Evolutionary conservation across 345 rosid species (phyloP).

Genomic region (Euphorbia tirucalli): DNA sequence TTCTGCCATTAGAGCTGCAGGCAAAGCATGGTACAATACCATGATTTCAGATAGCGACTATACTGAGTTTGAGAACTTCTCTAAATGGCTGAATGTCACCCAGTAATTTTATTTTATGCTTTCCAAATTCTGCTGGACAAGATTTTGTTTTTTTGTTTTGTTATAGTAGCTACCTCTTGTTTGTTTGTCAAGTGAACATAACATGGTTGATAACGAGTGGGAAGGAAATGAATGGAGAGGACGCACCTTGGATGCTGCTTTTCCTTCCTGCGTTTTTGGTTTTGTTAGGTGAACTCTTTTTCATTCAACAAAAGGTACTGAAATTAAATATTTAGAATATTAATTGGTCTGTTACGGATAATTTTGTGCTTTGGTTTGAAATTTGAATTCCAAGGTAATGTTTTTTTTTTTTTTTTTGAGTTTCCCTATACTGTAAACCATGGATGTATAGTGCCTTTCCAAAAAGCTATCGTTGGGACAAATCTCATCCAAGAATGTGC

Average conservation of each 20-base stretch:
- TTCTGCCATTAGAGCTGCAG: constrained; percentile 63
- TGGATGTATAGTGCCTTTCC: too few relatives aligned
- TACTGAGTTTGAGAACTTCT: constrained; percentile 79
- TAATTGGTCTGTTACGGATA: not conserved
- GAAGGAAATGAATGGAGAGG: not conserved
- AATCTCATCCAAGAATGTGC: too few relatives aligned
- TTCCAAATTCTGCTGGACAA: not conserved
- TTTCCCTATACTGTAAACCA: too few relatives aligned
- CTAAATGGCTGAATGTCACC: constrained; percentile 78
- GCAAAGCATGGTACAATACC: constrained; percentile 89
- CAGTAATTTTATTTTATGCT: constrained; percentile 39
- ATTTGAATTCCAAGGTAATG: too few relatives aligned
- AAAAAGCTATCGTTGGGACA: too few relatives aligned
- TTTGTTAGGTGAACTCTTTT: not conserved
- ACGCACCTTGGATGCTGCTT: too few relatives aligned
- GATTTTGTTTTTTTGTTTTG: constrained; percentile 11
- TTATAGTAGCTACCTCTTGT: not conserved
- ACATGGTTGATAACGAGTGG: not conserved
- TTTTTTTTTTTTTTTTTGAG: too few relatives aligned
- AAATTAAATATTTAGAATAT: not conserved
- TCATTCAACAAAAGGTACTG: not conserved
- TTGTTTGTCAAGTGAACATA: constrained; percentile 2
- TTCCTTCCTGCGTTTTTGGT: not conserved
- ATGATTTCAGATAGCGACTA: constrained; percentile 94
- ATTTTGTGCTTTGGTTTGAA: not conserved